Base-by-base conservation (phyloP, 139 green algal species). In the Dunaliella primolecta region DNA sequence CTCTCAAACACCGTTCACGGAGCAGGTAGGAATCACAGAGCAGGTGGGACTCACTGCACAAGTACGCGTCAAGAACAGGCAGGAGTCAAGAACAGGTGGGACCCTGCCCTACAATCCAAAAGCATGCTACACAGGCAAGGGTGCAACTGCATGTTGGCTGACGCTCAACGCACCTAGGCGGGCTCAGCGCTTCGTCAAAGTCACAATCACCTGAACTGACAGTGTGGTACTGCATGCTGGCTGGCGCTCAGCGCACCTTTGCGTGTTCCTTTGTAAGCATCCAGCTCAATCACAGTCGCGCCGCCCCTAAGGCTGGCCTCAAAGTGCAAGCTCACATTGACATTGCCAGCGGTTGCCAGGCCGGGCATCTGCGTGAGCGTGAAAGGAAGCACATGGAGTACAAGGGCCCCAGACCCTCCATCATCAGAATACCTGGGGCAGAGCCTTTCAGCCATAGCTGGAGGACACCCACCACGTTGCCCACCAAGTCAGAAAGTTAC, bases 271-370 rank as follows among this genome's bases (percentile, higher is more conserved):
- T 11, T 1, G 75, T 27, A 36, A 23, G 75, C 75, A 32, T 33
- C 29, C n/a, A 32, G n/a, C 75, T 36, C 75, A 2, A 21, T 2
- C 11, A 7, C 7, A 25, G 46, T 64, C 74, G 21, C 27, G 76
- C 87, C 87, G 38, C 82, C 87, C 11, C 83, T 85, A 79, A 86
- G 57, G 85, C 34, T 72, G 2, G 82, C 87, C 3, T 87, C 87
- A 64, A 91, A 89, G 55, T 84, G 84, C 30, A 91, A 34, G 1
- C 72, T 80, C 0, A 76, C 75, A 33, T 89, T 87, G 20, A 87
- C 20, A 27, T 46, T 87, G 15, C 34, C 46, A 11, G 85, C 84
- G 0, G 84, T 83, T 34, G 82, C 87, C 25, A 91, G 38, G 25
- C 82, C 75, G 25, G 87, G 79, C 70, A 25, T 74, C 37, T 75